phyloP scores from a whole-genome alignment of 768 basidiomycete genomes.

The Mycena epipterygia region DNA sequence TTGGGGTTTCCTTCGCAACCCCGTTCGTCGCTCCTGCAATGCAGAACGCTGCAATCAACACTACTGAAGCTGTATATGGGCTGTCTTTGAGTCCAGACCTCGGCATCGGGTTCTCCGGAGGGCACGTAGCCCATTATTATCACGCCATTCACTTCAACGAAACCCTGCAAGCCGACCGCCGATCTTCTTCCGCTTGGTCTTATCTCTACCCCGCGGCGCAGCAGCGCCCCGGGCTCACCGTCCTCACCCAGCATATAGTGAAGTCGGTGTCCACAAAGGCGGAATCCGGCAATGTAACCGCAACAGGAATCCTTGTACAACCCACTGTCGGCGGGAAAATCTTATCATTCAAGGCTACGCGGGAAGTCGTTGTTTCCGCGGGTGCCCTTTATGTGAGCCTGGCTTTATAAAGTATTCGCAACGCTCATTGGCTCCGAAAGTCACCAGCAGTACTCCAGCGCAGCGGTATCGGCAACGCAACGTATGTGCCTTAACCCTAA shows the following conservation, averaged over 20 bases:
- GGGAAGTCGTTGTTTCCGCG: constrained; percentile 29
- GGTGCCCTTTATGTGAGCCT: constrained; percentile 31
- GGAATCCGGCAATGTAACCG: background rate
- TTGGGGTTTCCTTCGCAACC: constrained; percentile 32
- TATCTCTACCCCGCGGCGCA: constrained; percentile 32
- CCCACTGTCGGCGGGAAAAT: background rate
- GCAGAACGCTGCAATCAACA: constrained; percentile 9
- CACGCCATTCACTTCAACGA: constrained; percentile 36
- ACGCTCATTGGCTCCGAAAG: constrained; percentile 8
- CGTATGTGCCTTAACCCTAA: background rate
- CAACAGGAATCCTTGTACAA: background rate
- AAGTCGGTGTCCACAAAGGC: constrained; percentile 11
- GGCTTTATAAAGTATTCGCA: background rate
- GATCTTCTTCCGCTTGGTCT: constrained; percentile 36
- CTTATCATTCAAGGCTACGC: constrained; percentile 8
- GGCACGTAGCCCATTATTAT: constrained; percentile 35
- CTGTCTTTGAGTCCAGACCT: constrained; percentile 31
- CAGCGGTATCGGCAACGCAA: constrained; percentile 35
- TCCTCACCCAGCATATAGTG: constrained; percentile 28
- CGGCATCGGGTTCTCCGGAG: constrained; percentile 35
- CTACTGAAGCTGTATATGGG: constrained; percentile 15
- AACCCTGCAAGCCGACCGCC: constrained; percentile 31
- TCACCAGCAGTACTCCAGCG: constrained; percentile 33
- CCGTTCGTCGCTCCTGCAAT: constrained; percentile 30
- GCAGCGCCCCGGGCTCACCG: constrained; percentile 22